phyloP scores from a whole-genome alignment of 1,284 basidiomycete genomes.

The Pseudozyma pruni region DNA sequence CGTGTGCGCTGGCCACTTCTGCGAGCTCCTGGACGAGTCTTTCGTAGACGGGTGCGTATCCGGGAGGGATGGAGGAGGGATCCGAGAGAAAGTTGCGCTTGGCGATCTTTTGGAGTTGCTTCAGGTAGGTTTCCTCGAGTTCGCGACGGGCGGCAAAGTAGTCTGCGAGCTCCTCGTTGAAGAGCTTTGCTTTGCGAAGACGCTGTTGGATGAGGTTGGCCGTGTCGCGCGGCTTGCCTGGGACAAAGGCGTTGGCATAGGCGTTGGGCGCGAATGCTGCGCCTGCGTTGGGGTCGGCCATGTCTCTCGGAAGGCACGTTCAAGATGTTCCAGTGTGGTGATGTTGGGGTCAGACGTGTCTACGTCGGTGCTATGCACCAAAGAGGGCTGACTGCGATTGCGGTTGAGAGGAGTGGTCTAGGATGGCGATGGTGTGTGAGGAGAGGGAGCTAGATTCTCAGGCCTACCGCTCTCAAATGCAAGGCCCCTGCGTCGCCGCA shows the following conservation, averaged over 20 bases:
- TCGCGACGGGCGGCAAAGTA: constrained; percentile 70
- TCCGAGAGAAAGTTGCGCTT: constrained; percentile 67
- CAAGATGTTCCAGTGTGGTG: not conserved
- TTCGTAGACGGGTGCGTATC: constrained; percentile 64
- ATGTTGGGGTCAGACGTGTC: not conserved
- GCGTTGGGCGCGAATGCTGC: constrained; percentile 41
- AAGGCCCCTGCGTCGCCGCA: not conserved
- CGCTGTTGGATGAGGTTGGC: constrained; percentile 42
- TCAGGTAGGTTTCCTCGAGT: constrained; percentile 71
- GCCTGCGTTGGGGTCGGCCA: constrained; percentile 36
- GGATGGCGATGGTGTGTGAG: not conserved
- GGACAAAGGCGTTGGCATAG: constrained; percentile 53
- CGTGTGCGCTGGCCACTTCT: constrained; percentile 60
- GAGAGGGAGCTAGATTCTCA: not conserved
- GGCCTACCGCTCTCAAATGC: not conserved
- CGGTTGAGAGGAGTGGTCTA: not conserved
- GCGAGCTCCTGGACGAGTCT: constrained; percentile 62
- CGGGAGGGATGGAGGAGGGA: constrained; percentile 56
- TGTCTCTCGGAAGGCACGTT: no score
- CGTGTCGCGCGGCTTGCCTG: constrained; percentile 39
- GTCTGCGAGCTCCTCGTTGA: constrained; percentile 68
- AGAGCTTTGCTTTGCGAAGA: constrained; percentile 55
- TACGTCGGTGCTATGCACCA: not conserved
- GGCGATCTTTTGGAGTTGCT: constrained; percentile 70
- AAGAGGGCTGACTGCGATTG: not conserved